Conservation (phyloP, 164 flowering plant species). For the Umbilicus rupestris region DNA sequence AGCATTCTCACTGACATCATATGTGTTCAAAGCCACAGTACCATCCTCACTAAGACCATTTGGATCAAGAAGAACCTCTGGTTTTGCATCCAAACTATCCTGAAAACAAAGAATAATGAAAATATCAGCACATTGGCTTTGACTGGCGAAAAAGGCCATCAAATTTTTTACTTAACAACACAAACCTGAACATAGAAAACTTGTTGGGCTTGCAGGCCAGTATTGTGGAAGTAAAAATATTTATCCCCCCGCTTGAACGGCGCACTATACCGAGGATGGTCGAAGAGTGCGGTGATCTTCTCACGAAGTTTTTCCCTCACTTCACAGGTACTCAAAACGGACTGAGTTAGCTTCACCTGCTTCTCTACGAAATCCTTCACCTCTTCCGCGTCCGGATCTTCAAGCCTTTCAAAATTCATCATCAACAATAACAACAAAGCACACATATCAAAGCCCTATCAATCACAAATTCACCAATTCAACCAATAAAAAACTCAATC, state of each 20-base stretch:
- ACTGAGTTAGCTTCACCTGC: constrained; percentile 60
- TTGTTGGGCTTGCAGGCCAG: constrained; percentile 89
- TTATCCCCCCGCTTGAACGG: constrained; percentile 65
- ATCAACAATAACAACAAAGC: neutral
- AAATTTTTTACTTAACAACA: neutral
- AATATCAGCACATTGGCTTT: neutral
- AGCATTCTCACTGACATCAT: constrained; percentile 72
- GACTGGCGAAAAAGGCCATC: neutral
- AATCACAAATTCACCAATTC: neutral
- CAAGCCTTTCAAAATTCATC: constrained; percentile 45
- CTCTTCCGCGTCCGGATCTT: constrained; percentile 88
- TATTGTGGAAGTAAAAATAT: constrained; percentile 85
- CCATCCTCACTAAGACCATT: constrained; percentile 92
- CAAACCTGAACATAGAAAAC: constrained; percentile 89
- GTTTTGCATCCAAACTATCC: constrained; percentile 74
- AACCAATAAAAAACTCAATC: neutral
- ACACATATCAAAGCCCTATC: neutral
- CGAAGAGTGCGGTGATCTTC: constrained; percentile 55
- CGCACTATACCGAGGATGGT: constrained; percentile 70
- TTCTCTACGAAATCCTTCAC: constrained; percentile 83
- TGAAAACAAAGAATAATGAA: constrained; percentile 15
- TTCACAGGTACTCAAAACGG: constrained; percentile 56
- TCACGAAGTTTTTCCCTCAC: constrained; percentile 58
- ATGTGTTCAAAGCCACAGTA: constrained; percentile 57
- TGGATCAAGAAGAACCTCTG: constrained; percentile 91